Evolutionary conservation across 495 filamentous ascomycete genomes (phyloP).

Genomic region (Letharia columbiana): DNA sequence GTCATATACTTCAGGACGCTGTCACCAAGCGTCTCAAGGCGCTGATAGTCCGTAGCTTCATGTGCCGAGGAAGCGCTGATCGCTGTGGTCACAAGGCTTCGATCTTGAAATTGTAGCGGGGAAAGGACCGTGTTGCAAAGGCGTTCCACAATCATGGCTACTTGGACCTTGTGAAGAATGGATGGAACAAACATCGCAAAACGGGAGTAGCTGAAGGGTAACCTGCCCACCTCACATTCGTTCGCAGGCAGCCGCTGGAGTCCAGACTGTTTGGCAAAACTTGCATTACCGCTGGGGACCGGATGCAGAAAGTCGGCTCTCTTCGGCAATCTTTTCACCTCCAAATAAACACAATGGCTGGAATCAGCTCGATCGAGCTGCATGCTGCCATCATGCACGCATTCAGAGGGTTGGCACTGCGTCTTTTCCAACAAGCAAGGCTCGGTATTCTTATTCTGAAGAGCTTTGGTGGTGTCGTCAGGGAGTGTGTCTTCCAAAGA

Average conservation of each 20-base stretch:
- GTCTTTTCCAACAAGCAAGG: neutral
- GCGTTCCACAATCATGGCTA: slow-evolving; percentile 52
- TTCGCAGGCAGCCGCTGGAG: slow-evolving; percentile 15
- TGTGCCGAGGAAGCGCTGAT: slow-evolving; percentile 57
- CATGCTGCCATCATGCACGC: neutral
- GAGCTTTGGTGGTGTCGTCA: neutral
- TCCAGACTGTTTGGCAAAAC: neutral
- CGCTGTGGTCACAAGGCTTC: slow-evolving; percentile 58
- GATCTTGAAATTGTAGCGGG: slow-evolving; percentile 44
- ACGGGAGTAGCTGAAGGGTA: slow-evolving; percentile 52
- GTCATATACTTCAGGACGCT: slow-evolving; percentile 71
- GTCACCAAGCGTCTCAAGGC: slow-evolving; percentile 85
- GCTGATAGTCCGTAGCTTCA: slow-evolving; percentile 65
- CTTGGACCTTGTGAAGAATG: slow-evolving; percentile 60
- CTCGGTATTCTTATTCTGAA: neutral
- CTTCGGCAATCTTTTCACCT: slow-evolving; percentile 43
- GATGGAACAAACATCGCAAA: slow-evolving; percentile 69
- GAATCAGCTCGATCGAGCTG: neutral
- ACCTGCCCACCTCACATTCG: slow-evolving; percentile 41
- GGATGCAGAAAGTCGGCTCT: slow-evolving; percentile 54
- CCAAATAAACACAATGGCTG: slow-evolving; percentile 39
- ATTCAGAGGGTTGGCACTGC: neutral
- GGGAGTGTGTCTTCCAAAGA: slow-evolving; percentile 4
- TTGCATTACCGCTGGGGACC: slow-evolving; percentile 12
- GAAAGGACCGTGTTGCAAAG: slow-evolving; percentile 54